Conservation (phyloP, 495 filamentous ascomycete species). For the Amphirosellinia nigrospora region DNA sequence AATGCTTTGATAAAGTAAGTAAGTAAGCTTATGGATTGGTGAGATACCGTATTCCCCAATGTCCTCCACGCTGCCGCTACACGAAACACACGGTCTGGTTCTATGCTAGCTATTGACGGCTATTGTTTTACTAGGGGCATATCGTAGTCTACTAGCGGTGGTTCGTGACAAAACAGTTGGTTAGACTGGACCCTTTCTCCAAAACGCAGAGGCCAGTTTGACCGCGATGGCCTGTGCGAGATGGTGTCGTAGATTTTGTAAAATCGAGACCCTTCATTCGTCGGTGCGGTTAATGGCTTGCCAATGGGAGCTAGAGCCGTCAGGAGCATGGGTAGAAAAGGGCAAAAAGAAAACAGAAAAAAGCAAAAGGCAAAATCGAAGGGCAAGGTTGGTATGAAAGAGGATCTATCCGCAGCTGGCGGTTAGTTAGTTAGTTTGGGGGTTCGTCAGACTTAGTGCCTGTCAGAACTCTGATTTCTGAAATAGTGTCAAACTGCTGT, state of each 20-base stretch:
- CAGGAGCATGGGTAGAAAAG: neutral
- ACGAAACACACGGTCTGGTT: constrained; percentile 14
- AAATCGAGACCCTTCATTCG: neutral
- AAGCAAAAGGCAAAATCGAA: constrained; percentile 8
- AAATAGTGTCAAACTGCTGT: constrained; percentile 13
- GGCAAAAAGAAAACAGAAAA: constrained; percentile 11
- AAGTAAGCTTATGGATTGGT: too few relatives aligned
- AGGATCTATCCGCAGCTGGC: constrained; percentile 28
- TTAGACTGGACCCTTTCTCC: neutral
- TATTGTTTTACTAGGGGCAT: neutral
- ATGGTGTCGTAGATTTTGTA: neutral
- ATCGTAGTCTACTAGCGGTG: neutral
- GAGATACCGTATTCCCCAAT: neutral
- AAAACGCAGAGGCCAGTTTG: constrained; percentile 5
- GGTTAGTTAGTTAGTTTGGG: neutral
- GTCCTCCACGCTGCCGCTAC: neutral
- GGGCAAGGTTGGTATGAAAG: constrained; percentile 24
- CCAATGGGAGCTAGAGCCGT: constrained; percentile 6
- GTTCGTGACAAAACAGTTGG: neutral
- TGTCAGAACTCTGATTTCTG: constrained; percentile 24
- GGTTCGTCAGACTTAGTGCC: constrained; percentile 22
- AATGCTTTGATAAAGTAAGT: constrained; percentile 1
- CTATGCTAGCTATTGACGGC: constrained; percentile 5
- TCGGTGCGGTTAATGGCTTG: constrained; percentile 22
- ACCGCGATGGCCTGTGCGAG: constrained; percentile 17